Conservation (phyloP, 306 rosid species). For the Lupinus albus region DNA sequence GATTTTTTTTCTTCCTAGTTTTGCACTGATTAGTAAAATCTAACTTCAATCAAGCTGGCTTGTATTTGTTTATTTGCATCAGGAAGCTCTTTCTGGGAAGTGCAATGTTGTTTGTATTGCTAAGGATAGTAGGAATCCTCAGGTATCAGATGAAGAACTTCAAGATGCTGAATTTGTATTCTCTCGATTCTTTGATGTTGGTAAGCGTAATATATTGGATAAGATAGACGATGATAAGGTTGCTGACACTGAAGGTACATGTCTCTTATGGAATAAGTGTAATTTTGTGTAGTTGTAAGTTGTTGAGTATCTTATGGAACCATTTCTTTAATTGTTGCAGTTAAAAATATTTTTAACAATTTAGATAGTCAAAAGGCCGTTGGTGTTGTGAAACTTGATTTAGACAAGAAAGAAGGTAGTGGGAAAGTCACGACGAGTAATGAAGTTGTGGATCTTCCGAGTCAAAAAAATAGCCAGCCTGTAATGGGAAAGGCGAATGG, state of each 20-base stretch:
- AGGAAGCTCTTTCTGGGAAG: conserved; percentile 95
- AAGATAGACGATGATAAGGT: conserved; percentile 54
- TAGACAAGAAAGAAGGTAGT: conserved; percentile 48
- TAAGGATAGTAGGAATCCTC: conserved; percentile 65
- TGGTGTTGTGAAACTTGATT: conserved; percentile 44
- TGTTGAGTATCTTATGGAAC: conserved; percentile 41
- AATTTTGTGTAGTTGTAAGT: conserved; percentile 27
- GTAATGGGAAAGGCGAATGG: conserved; percentile 34
- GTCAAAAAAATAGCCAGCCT: conserved; percentile 38
- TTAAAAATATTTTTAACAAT: conserved; percentile 66
- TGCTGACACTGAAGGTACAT: conserved; percentile 67
- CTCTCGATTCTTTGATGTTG: conserved; percentile 79
- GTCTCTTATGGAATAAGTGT: neutral
- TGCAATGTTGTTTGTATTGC: conserved; percentile 75
- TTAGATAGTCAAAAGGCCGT: conserved; percentile 52
- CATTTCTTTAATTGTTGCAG: conserved; percentile 67
- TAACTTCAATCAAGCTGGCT: conserved; percentile 1
- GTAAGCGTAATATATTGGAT: conserved; percentile 46
- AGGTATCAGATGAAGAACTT: conserved; percentile 57
- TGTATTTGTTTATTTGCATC: conserved; percentile 28
- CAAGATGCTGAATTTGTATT: conserved; percentile 72
- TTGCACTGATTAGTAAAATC: conserved; percentile 11
- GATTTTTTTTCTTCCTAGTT: neutral
- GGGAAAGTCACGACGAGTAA: conserved; percentile 38
- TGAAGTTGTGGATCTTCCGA: conserved; percentile 43